Conservation (phyloP, 1,139 yeast species). For the Candida pseudoviswanathii region DNA sequence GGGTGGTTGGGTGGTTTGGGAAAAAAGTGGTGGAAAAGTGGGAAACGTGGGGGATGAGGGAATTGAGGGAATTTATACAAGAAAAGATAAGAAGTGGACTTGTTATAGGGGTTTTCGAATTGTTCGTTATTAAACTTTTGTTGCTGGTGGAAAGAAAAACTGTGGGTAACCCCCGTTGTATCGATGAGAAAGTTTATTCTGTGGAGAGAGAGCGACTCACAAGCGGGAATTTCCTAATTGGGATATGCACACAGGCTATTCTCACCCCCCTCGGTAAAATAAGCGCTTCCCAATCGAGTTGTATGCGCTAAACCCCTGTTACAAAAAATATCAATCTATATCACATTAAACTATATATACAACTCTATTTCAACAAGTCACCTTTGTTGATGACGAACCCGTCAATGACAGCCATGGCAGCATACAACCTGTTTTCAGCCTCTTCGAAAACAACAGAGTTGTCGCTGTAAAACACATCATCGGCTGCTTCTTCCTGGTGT, state of each 20-base stretch:
- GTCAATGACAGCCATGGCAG: slow-evolving; percentile 93
- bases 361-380: slow-evolving; percentile 33
- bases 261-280: too few relatives aligned
- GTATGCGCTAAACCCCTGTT: not conserved
- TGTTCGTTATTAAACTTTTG: too few relatives aligned
- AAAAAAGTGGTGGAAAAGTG: too few relatives aligned
- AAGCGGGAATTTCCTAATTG: slow-evolving; percentile 12
- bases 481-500: slow-evolving; percentile 90
- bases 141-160: not conserved
- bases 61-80: too few relatives aligned
- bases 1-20: too few relatives aligned
- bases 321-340: not conserved
- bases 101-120: not conserved
- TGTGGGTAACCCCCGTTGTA: not conserved
- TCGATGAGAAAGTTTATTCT: not conserved
- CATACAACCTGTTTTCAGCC: slow-evolving; percentile 94
- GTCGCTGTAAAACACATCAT: slow-evolving; percentile 85
- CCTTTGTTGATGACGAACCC: slow-evolving; percentile 87
- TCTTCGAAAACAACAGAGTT: slow-evolving; percentile 88
- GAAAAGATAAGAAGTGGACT: not conserved
- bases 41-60: too few relatives aligned
- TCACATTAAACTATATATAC: not conserved
- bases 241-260: not conserved
- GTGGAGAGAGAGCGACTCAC: not conserved
- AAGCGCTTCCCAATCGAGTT: not conserved